phyloP scores from a whole-genome alignment of 768 basidiomycete genomes.

The Terana coerulea region DNA sequence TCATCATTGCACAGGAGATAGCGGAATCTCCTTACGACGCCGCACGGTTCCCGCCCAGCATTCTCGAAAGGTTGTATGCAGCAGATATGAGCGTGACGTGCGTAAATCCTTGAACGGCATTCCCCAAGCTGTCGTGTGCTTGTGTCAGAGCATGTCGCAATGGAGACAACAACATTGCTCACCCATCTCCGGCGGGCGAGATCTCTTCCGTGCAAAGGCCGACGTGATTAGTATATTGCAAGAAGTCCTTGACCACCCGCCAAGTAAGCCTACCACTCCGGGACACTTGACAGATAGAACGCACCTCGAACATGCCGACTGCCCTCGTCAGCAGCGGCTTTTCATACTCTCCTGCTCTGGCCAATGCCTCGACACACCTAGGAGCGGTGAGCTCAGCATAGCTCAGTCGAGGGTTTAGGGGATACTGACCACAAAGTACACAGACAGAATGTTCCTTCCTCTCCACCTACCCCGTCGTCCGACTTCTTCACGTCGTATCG shows the following conservation, averaged over 20 bases:
- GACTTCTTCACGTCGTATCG: constrained; percentile 85
- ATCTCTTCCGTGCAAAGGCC: constrained; percentile 86
- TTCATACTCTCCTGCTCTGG: constrained; percentile 82
- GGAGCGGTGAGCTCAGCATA: background rate
- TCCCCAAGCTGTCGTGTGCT: constrained; percentile 57
- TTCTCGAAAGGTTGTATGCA: constrained; percentile 79
- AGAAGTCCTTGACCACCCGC: constrained; percentile 78
- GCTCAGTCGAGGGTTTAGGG: background rate
- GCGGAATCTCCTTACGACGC: background rate
- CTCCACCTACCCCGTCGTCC: constrained; percentile 92
- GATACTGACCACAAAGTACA: constrained; percentile 70
- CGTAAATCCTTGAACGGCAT: constrained; percentile 90
- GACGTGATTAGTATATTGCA: constrained; percentile 83
- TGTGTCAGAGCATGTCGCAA: background rate
- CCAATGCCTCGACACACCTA: constrained; percentile 87
- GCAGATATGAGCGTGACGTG: constrained; percentile 85
- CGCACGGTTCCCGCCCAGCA: constrained; percentile 25
- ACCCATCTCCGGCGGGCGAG: constrained; percentile 83
- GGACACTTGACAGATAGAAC: constrained; percentile 15
- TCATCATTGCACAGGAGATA: too few species aligned
- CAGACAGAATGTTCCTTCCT: constrained; percentile 92
- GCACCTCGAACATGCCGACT: constrained; percentile 86
- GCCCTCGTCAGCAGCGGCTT: constrained; percentile 60
- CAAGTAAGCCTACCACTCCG: background rate
- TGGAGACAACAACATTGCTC: constrained; percentile 17